Evolutionary conservation across 306 rosid species (phyloP), one percentile per base, ranked within the genome.

Genomic region (Fragaria ananassa): DNA sequence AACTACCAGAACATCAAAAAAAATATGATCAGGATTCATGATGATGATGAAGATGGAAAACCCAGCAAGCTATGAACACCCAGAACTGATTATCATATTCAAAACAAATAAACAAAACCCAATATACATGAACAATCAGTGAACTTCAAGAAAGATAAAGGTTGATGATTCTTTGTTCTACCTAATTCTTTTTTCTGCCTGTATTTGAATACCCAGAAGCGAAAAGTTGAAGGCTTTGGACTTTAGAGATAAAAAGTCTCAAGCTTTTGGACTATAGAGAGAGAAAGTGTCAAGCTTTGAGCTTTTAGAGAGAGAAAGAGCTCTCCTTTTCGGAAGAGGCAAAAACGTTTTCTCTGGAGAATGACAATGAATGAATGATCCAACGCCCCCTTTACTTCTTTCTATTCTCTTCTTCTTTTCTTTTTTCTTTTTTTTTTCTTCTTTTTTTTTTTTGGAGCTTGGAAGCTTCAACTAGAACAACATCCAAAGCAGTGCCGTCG

Each of bases 401-500:
- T 60, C 9, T 27, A 58, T 53, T 54, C 1, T n/a, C 11, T 46
- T 25, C 17, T 56, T 8, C 15, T 0, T 35, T 75, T 27, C 1
- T 61, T 71, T 17, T 25, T n/a, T 21, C 60, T 74, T 23, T 63
- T 6, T 18, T 67, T 21, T 6, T 19, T n/a, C n/a, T n/a, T 21
- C 60, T 74, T 23, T 56, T 6, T 18, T 67, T 21, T 6, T 19
- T 29, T 29, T 29, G 2, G 31, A 29, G 70, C 54, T 82, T 62
- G 70, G 70, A 86, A 70, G 54, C 67, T 25, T 19, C 46, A 66
- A 70, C 44, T 45, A n/a, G 27, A 66, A 15, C 74, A 72, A 68
- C 45, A 66, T 78, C 77, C 70, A 15, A 78, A 58, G 83, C 67
- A 78, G 88, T 70, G 92, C 90, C 90, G 91, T 78, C 96, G 27